Evolutionary conservation across 2,329 filamentous ascomycete species (phyloP).

Genomic region (Drechslerella coelobrocha): DNA sequence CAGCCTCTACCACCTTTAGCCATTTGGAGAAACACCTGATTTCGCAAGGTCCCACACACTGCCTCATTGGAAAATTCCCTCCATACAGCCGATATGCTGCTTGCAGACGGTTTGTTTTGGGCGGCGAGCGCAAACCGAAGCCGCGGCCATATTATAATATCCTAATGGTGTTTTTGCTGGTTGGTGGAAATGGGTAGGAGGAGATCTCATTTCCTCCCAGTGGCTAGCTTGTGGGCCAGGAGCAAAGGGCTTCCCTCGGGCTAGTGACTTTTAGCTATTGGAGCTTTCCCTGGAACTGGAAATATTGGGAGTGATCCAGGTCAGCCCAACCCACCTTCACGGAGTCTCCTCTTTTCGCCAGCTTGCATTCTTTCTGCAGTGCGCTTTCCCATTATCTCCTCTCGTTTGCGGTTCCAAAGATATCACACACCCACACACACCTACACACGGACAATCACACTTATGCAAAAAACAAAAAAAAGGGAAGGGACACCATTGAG

Average conservation of each 20-base stretch:
- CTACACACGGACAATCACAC: slow-evolving; percentile 25
- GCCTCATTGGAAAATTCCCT: slow-evolving; percentile 40
- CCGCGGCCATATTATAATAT: slow-evolving; percentile 12
- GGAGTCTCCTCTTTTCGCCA: slow-evolving; percentile 48
- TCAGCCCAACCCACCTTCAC: slow-evolving; percentile 40
- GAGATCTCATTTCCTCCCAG: slow-evolving; percentile 50
- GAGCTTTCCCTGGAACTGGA: slow-evolving; percentile 50
- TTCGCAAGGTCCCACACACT: slow-evolving; percentile 29
- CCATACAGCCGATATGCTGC: slow-evolving; percentile 1
- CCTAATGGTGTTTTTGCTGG: slow-evolving; percentile 24
- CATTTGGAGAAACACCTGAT: slow-evolving; percentile 31
- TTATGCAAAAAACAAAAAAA: slow-evolving; percentile 11
- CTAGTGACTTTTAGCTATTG: slow-evolving; percentile 28
- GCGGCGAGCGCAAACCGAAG: not conserved
- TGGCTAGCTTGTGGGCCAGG: slow-evolving; percentile 26
- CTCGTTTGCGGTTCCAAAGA: slow-evolving; percentile 50
- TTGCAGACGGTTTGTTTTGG: not conserved
- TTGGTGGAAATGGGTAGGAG: slow-evolving; percentile 48
- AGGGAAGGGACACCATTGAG: slow-evolving; percentile 30
- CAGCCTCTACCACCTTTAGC: slow-evolving; percentile 48
- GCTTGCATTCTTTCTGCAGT: slow-evolving; percentile 50
- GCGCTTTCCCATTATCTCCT: slow-evolving; percentile 45
- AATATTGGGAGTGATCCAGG: slow-evolving; percentile 45
- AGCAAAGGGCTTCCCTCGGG: slow-evolving; percentile 24
- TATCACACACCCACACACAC: slow-evolving; percentile 40